A percentile compares a stretch with the other conserved stretches of the same genome.
These are phyloP conservation scores for Fusarium globosum DNA, from an alignment of 2,329 filamentous ascomycete genomes.

Conservation along the genomic window DNA sequence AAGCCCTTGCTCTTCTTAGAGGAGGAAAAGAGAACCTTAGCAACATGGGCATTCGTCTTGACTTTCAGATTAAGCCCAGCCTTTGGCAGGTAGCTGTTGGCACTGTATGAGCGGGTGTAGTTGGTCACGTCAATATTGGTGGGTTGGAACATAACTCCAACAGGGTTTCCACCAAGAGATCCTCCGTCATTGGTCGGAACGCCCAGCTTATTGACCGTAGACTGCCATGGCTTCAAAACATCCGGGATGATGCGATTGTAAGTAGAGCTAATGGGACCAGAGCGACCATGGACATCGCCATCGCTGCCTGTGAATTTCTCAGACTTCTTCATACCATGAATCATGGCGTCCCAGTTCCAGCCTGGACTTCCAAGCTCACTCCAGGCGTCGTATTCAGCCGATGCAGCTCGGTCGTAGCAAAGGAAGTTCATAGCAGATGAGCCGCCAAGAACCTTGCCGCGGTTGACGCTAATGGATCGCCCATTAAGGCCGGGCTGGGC, in stretches of 20 bases:
- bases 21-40: not conserved
- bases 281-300: not conserved
- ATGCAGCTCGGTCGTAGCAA: not conserved
- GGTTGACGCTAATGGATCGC: not conserved
- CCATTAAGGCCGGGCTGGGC: not conserved
- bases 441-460: not conserved
- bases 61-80: not conserved
- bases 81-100: not conserved
- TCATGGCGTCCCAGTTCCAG: not conserved
- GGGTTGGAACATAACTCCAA: not conserved
- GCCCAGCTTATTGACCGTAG: not conserved
- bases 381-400: not conserved
- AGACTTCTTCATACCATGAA: not conserved
- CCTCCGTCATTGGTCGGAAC: not conserved
- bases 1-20: accelerated
- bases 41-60: not conserved
- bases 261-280: not conserved
- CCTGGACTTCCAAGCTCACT: not conserved
- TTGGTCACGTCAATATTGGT: not conserved
- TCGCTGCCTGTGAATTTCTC: not conserved
- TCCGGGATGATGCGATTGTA: not conserved
- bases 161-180: not conserved
- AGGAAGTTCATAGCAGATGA: not conserved
- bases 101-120: not conserved
- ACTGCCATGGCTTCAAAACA: not conserved